phyloP scores from a whole-genome alignment of 306 rosid species.

The Trifolium repens region DNA sequence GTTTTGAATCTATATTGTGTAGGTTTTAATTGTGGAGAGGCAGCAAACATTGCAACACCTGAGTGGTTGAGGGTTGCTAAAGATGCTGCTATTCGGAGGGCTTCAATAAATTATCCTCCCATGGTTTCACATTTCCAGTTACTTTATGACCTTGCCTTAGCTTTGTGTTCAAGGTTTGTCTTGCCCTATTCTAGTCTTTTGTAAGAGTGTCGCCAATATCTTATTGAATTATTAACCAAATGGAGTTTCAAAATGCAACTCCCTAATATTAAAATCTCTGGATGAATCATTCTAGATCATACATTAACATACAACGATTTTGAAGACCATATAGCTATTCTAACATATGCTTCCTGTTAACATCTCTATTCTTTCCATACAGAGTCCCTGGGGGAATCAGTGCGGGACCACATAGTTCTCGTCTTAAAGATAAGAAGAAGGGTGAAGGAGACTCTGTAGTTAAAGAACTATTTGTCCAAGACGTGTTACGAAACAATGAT shows the following conservation, averaged over 20 bases:
- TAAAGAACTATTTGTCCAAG: slow-evolving; percentile 84
- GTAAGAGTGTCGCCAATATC: slow-evolving; percentile 20
- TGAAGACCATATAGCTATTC: slow-evolving; percentile 30
- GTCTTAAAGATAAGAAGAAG: slow-evolving; percentile 88
- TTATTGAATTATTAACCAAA: slow-evolving; percentile 23
- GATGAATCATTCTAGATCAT: slow-evolving; percentile 31
- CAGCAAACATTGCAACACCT: slow-evolving; percentile 99
- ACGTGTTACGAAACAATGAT: slow-evolving; percentile 72
- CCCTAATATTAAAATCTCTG: slow-evolving; percentile 22
- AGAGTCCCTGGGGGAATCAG: slow-evolving; percentile 64
- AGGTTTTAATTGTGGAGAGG: slow-evolving; percentile 99
- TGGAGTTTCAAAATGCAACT: slow-evolving; percentile 11
- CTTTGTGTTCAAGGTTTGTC: slow-evolving; percentile 88
- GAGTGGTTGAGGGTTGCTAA: slow-evolving; percentile 98
- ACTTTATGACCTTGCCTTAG: slow-evolving; percentile 96
- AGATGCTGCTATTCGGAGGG: slow-evolving; percentile 98
- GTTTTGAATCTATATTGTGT: slow-evolving; percentile 40
- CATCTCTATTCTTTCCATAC: slow-evolving; percentile 48
- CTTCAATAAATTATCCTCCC: slow-evolving; percentile 94
- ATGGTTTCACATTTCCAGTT: slow-evolving; percentile 99
- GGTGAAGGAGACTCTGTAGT: slow-evolving; percentile 93
- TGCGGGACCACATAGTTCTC: slow-evolving; percentile 89
- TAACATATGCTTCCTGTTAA: slow-evolving; percentile 28
- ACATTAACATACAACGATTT: slow-evolving; percentile 22
- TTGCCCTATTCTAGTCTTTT: slow-evolving; percentile 32